phyloP scores from a whole-genome alignment of 202 grass and related monocot species.

The Hordeum pubiflorum region DNA sequence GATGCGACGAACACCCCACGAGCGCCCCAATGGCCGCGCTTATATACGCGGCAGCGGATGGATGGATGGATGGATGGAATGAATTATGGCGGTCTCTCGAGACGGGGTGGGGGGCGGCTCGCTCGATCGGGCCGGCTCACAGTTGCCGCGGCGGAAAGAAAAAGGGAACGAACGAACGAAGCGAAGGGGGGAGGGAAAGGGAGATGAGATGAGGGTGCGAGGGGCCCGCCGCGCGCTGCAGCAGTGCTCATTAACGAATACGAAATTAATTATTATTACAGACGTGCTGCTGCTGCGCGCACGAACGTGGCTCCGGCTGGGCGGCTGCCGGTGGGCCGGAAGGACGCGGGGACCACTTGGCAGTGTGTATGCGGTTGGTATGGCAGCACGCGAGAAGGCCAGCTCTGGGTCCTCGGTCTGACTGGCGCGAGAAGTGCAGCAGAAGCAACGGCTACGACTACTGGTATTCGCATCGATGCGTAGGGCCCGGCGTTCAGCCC shows the following conservation, averaged over 20 bases:
- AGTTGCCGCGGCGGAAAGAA: constrained; percentile 47
- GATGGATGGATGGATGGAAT: not conserved
- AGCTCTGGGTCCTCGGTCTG: not conserved
- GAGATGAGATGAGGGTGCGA: too few species aligned
- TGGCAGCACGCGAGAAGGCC: not conserved
- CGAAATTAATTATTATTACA: constrained; percentile 28
- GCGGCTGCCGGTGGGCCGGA: not conserved
- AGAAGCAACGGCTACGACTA: constrained; percentile 7
- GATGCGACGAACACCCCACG: not conserved
- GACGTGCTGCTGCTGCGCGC: not conserved
- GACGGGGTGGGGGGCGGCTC: not conserved
- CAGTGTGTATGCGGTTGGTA: not conserved
- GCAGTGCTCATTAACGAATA: not conserved
- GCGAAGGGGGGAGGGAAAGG: not conserved
- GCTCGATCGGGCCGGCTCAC: constrained; percentile 12
- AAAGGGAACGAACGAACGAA: not conserved
- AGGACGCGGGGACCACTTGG: fast-evolving
- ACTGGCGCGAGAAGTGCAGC: not conserved
- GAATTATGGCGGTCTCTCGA: constrained; percentile 20
- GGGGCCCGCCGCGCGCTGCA: not conserved
- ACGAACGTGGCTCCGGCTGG: not conserved
- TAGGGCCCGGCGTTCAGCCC: not conserved
- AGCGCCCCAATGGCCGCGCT: constrained; percentile 18
- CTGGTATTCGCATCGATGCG: not conserved
- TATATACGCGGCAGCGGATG: constrained; percentile 9